A percentile compares a stretch with the other conserved stretches of the same genome.
Evolutionary conservation across 2,329 filamentous ascomycete genomes (phyloP).

Genomic region (Zymoseptoria pseudotritici): DNA sequence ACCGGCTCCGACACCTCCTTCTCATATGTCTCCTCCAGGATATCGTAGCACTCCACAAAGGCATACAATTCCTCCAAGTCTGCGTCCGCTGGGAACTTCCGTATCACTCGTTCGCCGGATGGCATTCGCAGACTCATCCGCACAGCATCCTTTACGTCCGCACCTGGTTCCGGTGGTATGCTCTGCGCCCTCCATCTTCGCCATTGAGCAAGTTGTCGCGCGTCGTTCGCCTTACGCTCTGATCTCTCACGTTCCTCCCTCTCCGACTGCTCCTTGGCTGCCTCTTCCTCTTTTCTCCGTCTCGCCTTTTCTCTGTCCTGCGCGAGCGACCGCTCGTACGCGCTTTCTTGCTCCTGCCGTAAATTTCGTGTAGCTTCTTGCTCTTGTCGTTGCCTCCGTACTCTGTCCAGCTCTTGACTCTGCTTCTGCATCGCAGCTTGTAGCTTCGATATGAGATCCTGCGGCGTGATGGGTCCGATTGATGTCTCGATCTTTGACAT

Average conservation of each 20-base stretch:
- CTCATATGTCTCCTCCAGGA: constrained; percentile 41
- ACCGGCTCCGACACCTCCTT: constrained; percentile 47
- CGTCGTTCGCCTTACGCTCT: constrained; percentile 52
- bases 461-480: constrained; percentile 60
- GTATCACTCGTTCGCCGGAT: constrained; percentile 66
- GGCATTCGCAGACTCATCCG: constrained; percentile 58
- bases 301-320: constrained; percentile 78
- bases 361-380: constrained; percentile 75
- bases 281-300: constrained; percentile 67
- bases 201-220: constrained; percentile 61
- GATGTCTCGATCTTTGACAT: constrained; percentile 87
- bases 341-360: constrained; percentile 81
- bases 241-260: constrained; percentile 59
- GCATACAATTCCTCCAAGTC: constrained; percentile 86
- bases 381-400: constrained; percentile 68
- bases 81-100: constrained; percentile 63
- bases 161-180: constrained; percentile 60
- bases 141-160: constrained; percentile 60
- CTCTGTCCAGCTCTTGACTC: constrained; percentile 63
- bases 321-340: constrained; percentile 86
- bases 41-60: constrained; percentile 84
- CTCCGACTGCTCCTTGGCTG: constrained; percentile 52
- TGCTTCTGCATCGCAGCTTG: constrained; percentile 67
- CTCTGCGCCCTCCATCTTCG: constrained; percentile 65
- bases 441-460: constrained; percentile 69